A percentile compares a stretch with the other conserved stretches of the same genome.
Conservation (phyloP, 495 filamentous ascomycete species). For the Penicillium manginii region DNA sequence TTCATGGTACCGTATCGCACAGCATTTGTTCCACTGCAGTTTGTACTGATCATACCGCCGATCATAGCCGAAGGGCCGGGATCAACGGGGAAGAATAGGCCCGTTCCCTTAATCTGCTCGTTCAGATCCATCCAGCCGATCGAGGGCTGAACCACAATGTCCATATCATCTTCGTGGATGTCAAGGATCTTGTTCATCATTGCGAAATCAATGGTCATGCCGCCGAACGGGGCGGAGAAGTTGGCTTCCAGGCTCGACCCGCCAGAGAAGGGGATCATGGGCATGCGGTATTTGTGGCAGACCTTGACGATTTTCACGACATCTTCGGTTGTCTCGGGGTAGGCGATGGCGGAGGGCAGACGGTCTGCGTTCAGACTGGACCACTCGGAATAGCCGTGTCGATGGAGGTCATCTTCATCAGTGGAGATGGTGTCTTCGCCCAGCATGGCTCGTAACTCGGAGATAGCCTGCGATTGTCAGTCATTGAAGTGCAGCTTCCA, state of each 20-base stretch:
- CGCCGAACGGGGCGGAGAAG: conserved; percentile 62
- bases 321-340: conserved; percentile 56
- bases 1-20: conserved; percentile 72
- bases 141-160: conserved; percentile 68
- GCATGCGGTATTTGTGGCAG: conserved; percentile 62
- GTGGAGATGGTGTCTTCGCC: conserved; percentile 82
- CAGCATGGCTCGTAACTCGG: conserved; percentile 60
- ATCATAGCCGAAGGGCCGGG: conserved; percentile 70
- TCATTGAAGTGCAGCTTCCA: conserved; percentile 10
- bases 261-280: conserved; percentile 65
- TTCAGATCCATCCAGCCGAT: conserved; percentile 68
- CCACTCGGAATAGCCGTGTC: conserved; percentile 86
- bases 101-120: conserved; percentile 55
- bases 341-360: conserved; percentile 51
- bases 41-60: conserved; percentile 71
- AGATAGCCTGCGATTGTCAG: conserved; percentile 57
- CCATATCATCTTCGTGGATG: conserved; percentile 62
- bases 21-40: conserved; percentile 68
- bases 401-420: conserved; percentile 61
- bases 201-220: conserved; percentile 66
- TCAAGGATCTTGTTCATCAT: conserved; percentile 65
- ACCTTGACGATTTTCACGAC: conserved; percentile 65
- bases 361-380: conserved; percentile 58
- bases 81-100: conserved; percentile 69
- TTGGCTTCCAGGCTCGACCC: conserved; percentile 69